Evolutionary conservation across 768 basidiomycete species (phyloP).

Genomic region (Suillus spraguei): DNA sequence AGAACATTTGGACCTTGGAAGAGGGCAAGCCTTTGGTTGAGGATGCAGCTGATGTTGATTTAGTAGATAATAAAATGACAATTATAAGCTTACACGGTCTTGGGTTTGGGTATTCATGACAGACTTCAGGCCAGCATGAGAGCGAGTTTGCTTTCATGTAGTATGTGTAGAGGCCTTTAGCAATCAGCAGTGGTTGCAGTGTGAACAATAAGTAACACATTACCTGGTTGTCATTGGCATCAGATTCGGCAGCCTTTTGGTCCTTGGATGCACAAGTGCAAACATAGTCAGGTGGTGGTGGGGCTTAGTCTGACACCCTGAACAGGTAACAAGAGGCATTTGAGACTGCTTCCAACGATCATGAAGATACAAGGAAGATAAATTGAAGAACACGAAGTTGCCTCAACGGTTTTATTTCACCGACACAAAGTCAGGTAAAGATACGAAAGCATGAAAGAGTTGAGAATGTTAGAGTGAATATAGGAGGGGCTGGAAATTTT

Average conservation of each 20-base stretch:
- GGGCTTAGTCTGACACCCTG: not conserved
- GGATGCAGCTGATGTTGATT: no score
- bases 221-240: conserved; percentile 3
- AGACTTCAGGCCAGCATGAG: not conserved
- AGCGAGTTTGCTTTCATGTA: not conserved
- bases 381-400: conserved; percentile 6
- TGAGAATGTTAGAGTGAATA: conserved; percentile 2
- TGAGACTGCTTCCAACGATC: not conserved
- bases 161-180: not conserved
- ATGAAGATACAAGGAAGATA: not conserved
- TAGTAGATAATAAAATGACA: no score
- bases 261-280: not conserved
- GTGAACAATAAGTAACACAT: not conserved
- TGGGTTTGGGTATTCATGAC: no score
- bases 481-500: conserved; percentile 1
- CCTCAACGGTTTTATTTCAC: conserved; percentile 3
- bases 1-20: no score
- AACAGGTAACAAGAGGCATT: not conserved
- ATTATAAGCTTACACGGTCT: no score
- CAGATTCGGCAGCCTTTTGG: not conserved
- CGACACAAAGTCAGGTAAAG: not conserved
- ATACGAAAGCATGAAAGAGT: not conserved
- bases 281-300: not conserved
- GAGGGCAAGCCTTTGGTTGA: no score
- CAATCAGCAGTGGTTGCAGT: not conserved